Evolutionary conservation across 768 basidiomycete genomes (phyloP).

Genomic region (Auriscalpium vulgare): DNA sequence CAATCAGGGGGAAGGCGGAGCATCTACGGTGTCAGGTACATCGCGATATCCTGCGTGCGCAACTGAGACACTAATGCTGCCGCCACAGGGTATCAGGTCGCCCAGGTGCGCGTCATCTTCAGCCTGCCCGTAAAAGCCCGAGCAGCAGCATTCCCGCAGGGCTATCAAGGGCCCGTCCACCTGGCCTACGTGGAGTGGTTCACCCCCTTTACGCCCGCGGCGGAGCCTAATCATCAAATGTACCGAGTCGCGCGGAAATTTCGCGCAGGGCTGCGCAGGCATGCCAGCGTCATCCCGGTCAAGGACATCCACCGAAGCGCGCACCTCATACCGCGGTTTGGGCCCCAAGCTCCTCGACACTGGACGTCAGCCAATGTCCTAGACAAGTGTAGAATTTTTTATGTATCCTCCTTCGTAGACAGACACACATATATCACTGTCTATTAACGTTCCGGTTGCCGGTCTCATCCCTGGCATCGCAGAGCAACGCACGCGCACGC

Average conservation of each 20-base stretch:
- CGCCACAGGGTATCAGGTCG: background rate
- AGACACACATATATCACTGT: slow-evolving; percentile 1
- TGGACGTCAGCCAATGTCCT: slow-evolving; percentile 12
- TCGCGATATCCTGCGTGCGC: no score
- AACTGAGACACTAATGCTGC: background rate
- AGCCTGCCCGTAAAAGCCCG: background rate
- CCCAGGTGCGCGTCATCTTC: background rate
- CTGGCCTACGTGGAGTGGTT: slow-evolving; percentile 5
- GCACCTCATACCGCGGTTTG: slow-evolving; percentile 5
- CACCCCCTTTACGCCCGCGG: background rate
- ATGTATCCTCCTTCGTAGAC: slow-evolving; percentile 7
- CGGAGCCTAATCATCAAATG: background rate
- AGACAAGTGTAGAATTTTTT: slow-evolving; percentile 5
- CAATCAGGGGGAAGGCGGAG: background rate
- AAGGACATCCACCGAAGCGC: slow-evolving; percentile 3
- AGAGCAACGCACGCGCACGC: no score
- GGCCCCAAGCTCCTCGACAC: background rate
- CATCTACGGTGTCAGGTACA: background rate
- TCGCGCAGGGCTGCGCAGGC: background rate
- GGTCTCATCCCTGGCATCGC: no score
- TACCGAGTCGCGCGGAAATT: background rate
- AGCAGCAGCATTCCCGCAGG: background rate
- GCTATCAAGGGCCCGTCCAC: background rate
- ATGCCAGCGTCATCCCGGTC: slow-evolving; percentile 5
- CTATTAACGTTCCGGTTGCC: background rate